Percentiles rank a stretch among this genome's conserved stretches.
Evolutionary conservation across 1,284 basidiomycete genomes (phyloP).

Genomic region (Papiliotrema fonsecae): DNA sequence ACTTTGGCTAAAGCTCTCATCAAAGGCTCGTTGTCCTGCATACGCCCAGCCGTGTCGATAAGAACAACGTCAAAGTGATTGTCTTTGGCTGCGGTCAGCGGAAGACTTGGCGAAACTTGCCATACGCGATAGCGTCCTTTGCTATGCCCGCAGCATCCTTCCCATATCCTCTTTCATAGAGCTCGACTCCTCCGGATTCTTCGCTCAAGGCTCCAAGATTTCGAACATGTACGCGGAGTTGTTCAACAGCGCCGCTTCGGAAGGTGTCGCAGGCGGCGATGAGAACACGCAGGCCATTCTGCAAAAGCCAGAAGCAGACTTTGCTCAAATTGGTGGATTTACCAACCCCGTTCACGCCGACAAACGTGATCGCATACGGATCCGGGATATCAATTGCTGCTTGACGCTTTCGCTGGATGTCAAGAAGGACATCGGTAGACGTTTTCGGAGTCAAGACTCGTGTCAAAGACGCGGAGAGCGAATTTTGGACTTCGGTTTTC

Average conservation of each 20-base stretch:
- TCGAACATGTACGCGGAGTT: constrained; percentile 90
- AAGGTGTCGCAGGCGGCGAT: constrained; percentile 99
- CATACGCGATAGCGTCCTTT: constrained; percentile 86
- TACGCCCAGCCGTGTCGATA: constrained; percentile 94
- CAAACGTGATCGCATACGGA: constrained; percentile 92
- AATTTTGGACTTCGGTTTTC: constrained; percentile 74
- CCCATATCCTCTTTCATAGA: constrained; percentile 95
- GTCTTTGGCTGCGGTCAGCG: constrained; percentile 59
- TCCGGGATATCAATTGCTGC: constrained; percentile 65
- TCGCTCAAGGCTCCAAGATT: constrained; percentile 81
- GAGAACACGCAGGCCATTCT: constrained; percentile 86
- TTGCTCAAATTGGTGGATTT: constrained; percentile 98
- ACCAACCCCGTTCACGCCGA: constrained; percentile 99
- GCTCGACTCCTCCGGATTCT: constrained; percentile 59
- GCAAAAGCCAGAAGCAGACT: constrained; percentile 98
- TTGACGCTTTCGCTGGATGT: constrained; percentile 53
- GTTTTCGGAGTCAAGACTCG: constrained; percentile 94
- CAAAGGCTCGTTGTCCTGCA: constrained; percentile 98
- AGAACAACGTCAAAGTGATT: constrained; percentile 89
- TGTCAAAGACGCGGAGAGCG: constrained; percentile 82
- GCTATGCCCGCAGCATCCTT: constrained; percentile 98
- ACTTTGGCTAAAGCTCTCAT: constrained; percentile 98
- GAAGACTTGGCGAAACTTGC: constrained; percentile 49
- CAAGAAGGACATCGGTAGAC: constrained; percentile 86
- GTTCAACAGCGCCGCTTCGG: constrained; percentile 95